Conservation (phyloP, 2,329 filamentous ascomycete species). For the Claviceps quebecensis region DNA sequence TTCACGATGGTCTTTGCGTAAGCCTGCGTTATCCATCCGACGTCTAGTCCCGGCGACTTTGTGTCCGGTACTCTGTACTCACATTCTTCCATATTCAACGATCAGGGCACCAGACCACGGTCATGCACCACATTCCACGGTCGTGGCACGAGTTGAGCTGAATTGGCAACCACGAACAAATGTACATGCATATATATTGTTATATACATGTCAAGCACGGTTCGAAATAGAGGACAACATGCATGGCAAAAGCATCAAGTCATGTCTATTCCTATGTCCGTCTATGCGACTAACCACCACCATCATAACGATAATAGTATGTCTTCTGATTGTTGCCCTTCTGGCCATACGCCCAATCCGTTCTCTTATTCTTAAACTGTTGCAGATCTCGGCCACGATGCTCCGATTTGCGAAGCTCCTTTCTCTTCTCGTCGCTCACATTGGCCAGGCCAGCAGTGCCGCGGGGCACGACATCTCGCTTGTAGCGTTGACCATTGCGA, state of each 20-base stretch:
- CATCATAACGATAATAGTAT: conserved; percentile 38
- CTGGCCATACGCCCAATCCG: conserved; percentile 58
- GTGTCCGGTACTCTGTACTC: conserved; percentile 10
- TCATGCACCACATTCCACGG: conserved; percentile 42
- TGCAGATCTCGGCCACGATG: conserved; percentile 54
- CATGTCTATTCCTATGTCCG: not conserved
- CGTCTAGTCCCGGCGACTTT: conserved; percentile 33
- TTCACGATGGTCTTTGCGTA: conserved; percentile 30
- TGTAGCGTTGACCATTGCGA: conserved; percentile 19
- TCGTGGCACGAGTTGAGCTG: conserved; percentile 39
- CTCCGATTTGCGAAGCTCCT: conserved; percentile 50
- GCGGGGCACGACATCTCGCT: conserved; percentile 47
- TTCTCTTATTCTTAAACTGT: conserved; percentile 45
- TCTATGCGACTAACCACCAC: conserved; percentile 24
- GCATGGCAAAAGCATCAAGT: conserved; percentile 1
- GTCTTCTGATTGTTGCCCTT: conserved; percentile 59
- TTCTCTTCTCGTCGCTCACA: conserved; percentile 62
- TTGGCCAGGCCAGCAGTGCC: conserved; percentile 67
- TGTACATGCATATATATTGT: too few relatives aligned
- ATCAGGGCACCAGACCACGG: conserved; percentile 13
- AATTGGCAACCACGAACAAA: too few relatives aligned
- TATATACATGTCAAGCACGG: too few relatives aligned
- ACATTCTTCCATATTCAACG: too few relatives aligned
- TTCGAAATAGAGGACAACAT: not conserved
- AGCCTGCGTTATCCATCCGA: conserved; percentile 27